Percentiles rank a stretch among this genome's conserved stretches.
Conservation (phyloP, 2,329 filamentous ascomycete genomes). For the Fusarium anguioides region DNA sequence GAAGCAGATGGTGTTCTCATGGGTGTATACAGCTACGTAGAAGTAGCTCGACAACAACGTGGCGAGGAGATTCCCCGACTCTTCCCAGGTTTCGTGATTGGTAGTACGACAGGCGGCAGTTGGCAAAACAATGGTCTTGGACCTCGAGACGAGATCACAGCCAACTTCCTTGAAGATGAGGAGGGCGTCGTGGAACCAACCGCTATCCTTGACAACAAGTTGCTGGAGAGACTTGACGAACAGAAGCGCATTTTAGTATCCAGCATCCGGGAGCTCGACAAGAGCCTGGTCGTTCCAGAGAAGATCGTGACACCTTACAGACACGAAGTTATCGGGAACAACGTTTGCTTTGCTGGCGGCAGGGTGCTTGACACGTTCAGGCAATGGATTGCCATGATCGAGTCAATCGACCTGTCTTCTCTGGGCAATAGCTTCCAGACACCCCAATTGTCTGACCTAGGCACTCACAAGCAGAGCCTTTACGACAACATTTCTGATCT, state of each 20-base stretch:
- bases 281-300: conserved; percentile 79
- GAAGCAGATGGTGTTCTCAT: conserved; percentile 97
- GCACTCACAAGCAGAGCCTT: conserved; percentile 88
- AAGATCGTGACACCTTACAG: conserved; percentile 83
- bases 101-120: conserved; percentile 83
- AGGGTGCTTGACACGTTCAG: conserved; percentile 90
- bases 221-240: conserved; percentile 87
- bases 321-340: conserved; percentile 84
- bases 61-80: conserved; percentile 94
- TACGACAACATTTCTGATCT: conserved; percentile 96
- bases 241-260: conserved; percentile 86
- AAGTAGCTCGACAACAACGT: conserved; percentile 91
- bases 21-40: conserved; percentile 95
- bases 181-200: conserved; percentile 79
- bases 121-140: conserved; percentile 82
- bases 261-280: conserved; percentile 87
- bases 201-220: conserved; percentile 76
- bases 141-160: conserved; percentile 76
- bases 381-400: conserved; percentile 88
- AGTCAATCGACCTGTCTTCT: conserved; percentile 88
- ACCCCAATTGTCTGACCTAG: conserved; percentile 87
- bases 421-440: conserved; percentile 83
- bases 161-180: conserved; percentile 87
- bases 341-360: conserved; percentile 80
- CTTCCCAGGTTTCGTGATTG: conserved; percentile 91